phyloP scores from a whole-genome alignment of 139 green algal genomes.

The Chlorella sp. region DNA sequence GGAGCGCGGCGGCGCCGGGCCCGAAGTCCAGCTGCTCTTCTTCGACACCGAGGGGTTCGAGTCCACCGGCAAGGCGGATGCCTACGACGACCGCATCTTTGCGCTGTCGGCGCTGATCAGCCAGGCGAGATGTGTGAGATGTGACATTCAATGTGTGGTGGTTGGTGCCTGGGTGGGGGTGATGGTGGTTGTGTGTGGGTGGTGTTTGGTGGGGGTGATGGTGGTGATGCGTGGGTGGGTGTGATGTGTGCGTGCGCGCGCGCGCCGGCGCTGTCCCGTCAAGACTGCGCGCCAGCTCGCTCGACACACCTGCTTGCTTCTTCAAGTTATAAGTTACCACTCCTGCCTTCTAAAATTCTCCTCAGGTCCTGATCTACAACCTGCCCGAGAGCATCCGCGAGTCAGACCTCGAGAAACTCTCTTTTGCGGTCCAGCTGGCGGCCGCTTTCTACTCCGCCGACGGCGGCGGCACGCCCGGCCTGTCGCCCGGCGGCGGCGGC shows the following conservation, averaged over 20 bases:
- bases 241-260: neutral
- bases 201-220: no score
- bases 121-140: constrained; percentile 19
- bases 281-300: no score
- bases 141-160: neutral
- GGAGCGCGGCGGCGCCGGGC: no score
- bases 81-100: constrained; percentile 96
- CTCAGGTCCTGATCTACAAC: constrained; percentile 82
- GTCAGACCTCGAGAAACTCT: constrained; percentile 89
- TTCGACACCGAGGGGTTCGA: constrained; percentile 97
- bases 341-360: neutral
- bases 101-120: constrained; percentile 80
- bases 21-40: constrained; percentile 76
- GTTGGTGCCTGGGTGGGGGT: neutral
- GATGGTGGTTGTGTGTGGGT: no score
- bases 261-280: neutral
- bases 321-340: no score
- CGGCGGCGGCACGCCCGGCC: neutral
- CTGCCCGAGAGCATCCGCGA: constrained; percentile 89
- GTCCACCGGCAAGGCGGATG: constrained; percentile 80
- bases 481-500: neutral
- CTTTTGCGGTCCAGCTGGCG: constrained; percentile 90
- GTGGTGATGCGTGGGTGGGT: neutral
- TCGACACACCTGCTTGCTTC: no score
- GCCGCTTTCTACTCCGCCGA: constrained; percentile 61